These are phyloP conservation scores for Boechera stricta DNA, from an alignment of 345 rosid species.

Conservation along the genomic window DNA sequence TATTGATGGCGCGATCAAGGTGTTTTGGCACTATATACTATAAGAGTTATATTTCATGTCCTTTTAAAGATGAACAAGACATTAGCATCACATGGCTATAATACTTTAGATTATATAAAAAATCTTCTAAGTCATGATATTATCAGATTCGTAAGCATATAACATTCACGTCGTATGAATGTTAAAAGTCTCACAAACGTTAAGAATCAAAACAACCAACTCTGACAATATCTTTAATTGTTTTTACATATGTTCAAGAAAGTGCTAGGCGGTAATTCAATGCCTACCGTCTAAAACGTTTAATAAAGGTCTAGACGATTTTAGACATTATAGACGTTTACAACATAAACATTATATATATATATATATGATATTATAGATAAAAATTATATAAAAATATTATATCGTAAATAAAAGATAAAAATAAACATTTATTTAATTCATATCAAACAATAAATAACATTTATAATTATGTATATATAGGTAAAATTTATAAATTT, in stretches of 20 bases:
- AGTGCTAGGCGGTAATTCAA: too few species aligned
- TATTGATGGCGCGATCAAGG: neutral
- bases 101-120: neutral
- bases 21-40: neutral
- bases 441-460: too few species aligned
- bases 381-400: too few species aligned
- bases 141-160: neutral
- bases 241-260: neutral
- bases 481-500: too few species aligned
- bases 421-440: too few species aligned
- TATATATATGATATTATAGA: too few species aligned
- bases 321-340: too few species aligned
- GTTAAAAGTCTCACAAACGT: neutral
- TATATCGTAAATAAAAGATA: too few species aligned
- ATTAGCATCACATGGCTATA: constrained; percentile 1
- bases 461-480: too few species aligned
- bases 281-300: too few species aligned
- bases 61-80: constrained; percentile 2
- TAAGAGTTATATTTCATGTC: neutral
- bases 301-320: too few species aligned
- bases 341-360: too few species aligned
- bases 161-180: neutral
- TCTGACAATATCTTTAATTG: neutral
- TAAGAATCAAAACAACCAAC: neutral
- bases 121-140: neutral